Base-by-base conservation (phyloP, 2,329 filamentous ascomycete genomes). In the Sclerotinia trifoliorum region DNA sequence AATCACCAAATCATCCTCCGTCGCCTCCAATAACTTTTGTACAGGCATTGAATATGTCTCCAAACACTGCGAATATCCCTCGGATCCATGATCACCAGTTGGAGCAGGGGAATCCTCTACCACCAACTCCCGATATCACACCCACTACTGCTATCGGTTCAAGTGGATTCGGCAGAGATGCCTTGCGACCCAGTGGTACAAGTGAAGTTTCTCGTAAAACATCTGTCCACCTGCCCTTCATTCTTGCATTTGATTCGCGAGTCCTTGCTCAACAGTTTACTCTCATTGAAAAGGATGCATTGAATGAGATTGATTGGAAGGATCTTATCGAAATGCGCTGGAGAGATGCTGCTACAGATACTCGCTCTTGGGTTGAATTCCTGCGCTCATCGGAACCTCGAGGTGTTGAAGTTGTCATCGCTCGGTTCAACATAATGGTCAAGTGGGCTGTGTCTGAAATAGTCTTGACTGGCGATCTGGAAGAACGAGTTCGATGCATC, bases 231-330 rank as follows among this genome's bases (percentile, higher is more conserved):
- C 79, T 94, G 48, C 92, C 92, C 0, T 95, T 95, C 78, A 89
- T 93, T 67, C 82, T 95, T 32, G 90, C 90, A 0, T 94, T 93
- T 73, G 90, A 93, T 74, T 93, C 92, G 7, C 88, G 92, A 73
- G 82, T 90, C 3, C 83, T 95, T 35, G 92, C 92, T 3, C 90
- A 94, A 77, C 92, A 95, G 74, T 92, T 95, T 73, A 94, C 91
- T 0, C 83, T 95, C 46, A 92, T 95, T 58, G 92, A 95, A 76
- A 94, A 94, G 77, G 92, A 94, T 76, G 92, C 91, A 0, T 82
- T 95, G 29, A 91, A 93, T 73, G 92, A 94, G 78, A 91, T 95
- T 71, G 91, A 94, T 79, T 95, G 92, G 92, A 93, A 91, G 77
- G 92, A 95, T 73, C 82, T 95, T 17, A 91, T 94, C 66, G 90